A percentile compares a stretch with the other conserved stretches of the same genome.
phyloP scores from a whole-genome alignment of 306 rosid species.

The Sicyos edulis region DNA sequence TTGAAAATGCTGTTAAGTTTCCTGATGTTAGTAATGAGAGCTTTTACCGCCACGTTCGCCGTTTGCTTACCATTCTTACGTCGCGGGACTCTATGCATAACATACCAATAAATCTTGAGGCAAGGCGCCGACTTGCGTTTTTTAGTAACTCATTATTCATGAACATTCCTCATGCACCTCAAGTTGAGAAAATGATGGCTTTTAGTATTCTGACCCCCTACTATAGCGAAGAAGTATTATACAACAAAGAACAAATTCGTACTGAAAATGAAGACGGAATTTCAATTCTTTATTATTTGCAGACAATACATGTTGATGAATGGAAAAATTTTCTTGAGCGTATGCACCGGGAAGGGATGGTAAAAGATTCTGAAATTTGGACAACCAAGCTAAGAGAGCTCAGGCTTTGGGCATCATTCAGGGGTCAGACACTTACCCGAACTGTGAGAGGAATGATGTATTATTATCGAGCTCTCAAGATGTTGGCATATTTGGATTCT shows the following conservation, averaged over 20 bases:
- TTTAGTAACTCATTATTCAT: slow-evolving; percentile 92
- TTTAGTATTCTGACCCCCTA: slow-evolving; percentile 94
- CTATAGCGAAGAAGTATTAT: slow-evolving; percentile 76
- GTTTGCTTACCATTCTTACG: slow-evolving; percentile 73
- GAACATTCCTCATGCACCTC: slow-evolving; percentile 96
- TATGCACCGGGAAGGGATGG: slow-evolving; percentile 80
- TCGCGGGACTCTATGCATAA: slow-evolving; percentile 88
- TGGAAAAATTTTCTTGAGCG: slow-evolving; percentile 93
- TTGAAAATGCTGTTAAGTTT: slow-evolving; percentile 59
- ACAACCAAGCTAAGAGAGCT: slow-evolving; percentile 65
- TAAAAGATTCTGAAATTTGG: slow-evolving; percentile 69
- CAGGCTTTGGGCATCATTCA: slow-evolving; percentile 92
- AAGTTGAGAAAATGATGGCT: slow-evolving; percentile 96
- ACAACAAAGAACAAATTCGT: slow-evolving; percentile 66
- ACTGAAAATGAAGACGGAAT: slow-evolving; percentile 92
- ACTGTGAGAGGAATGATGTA: slow-evolving; percentile 99
- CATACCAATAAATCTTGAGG: slow-evolving; percentile 87
- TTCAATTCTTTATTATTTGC: slow-evolving; percentile 72
- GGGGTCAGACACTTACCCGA: slow-evolving; percentile 82
- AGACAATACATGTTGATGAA: slow-evolving; percentile 81
- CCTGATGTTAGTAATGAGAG: slow-evolving; percentile 56
- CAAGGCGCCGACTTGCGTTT: slow-evolving; percentile 88
- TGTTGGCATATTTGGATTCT: slow-evolving; percentile 87
- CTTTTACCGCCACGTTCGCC: slow-evolving; percentile 78
- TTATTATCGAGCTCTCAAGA: slow-evolving; percentile 84